A percentile compares a stretch with the other conserved stretches of the same genome.
Conservation (phyloP, 176 grass and related monocot genomes). For the Tillandsia fasciculata region DNA sequence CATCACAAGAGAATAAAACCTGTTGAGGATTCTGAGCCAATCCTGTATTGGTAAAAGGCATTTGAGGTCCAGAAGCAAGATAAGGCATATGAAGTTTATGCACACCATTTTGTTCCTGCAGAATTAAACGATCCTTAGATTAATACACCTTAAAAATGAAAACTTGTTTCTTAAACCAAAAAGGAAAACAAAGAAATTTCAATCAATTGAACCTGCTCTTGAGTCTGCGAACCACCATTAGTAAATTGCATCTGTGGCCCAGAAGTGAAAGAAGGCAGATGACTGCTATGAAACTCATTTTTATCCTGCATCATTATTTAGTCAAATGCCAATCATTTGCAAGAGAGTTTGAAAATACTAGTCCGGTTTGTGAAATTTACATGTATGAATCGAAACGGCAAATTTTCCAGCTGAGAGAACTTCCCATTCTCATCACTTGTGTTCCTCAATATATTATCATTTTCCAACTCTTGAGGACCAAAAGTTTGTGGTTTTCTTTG, state of each 20-base stretch:
- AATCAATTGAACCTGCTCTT: background rate
- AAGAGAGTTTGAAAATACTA: background rate
- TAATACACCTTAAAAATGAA: background rate
- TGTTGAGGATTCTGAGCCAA: background rate
- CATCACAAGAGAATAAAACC: conserved; percentile 1
- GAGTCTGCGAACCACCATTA: background rate
- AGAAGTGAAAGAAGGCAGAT: conserved; percentile 6
- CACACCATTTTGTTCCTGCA: conserved; percentile 14
- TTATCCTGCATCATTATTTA: conserved; percentile 1
- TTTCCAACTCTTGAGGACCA: conserved; percentile 15
- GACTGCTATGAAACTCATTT: background rate
- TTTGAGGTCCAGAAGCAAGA: background rate
- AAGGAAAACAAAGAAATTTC: background rate
- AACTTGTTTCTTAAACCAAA: background rate
- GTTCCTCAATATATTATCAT: conserved; percentile 9
- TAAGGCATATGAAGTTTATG: background rate
- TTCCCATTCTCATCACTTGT: background rate
- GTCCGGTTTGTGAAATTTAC: background rate
- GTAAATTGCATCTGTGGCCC: background rate
- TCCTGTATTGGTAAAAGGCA: background rate
- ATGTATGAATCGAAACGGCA: background rate
- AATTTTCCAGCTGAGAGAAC: background rate
- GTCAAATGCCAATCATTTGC: background rate
- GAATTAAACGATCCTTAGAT: background rate
- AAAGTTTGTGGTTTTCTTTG: background rate